Base-by-base conservation (phyloP, 2,329 filamentous ascomycete species). In the Monosporascus sp. region DNA sequence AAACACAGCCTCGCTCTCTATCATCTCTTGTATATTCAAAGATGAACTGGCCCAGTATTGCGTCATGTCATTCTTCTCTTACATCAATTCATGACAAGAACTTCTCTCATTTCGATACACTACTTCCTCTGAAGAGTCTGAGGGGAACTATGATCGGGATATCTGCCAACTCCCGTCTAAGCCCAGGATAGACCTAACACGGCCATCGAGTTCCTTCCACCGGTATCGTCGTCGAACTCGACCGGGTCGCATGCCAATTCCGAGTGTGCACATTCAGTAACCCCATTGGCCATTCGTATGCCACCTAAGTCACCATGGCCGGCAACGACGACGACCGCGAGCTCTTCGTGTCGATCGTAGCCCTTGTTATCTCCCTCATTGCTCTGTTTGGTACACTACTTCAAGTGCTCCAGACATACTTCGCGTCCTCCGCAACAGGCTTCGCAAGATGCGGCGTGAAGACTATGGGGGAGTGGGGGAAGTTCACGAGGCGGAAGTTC, bases 381-480 rank as follows among this genome's bases (percentile, higher is more conserved):
- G 58, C 58, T 20, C 51, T 60, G n/a, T 14, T 49, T 7, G 35
- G 48, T 14, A 50, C 53, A 1, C 35, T 53, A 7, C 37, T 61
- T 3, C 62, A 65, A 49, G 24, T 61, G 17, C 37, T 58, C 37
- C 62, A 63, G 41, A 54, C 57, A 31, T 60, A 59, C 44, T 56
- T 61, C 45, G 54, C 56, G 9, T 54, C 56, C 20, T 46, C 43
- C 17, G 56, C 54, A 9, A 48, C 39, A 7, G 58, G 58, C 11
- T 51, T 43, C 31, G 52, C 49, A 11, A 41, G 45, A 20, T 54
- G 52, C 45, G 49, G 49, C 18, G 24, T 22, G 18, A 43, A 52
- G 9, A 60, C 62, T 7, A 65, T 63, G 57, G 60, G 60, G 2
- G 50, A 56, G 20, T 64, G 60, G 62, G 60, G 57, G 3, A 48